Evolutionary conservation across 192 early-diverging fungal genomes (phyloP), one percentile per base, ranked within the genome.

Genomic region (Coemansia javaensis): DNA sequence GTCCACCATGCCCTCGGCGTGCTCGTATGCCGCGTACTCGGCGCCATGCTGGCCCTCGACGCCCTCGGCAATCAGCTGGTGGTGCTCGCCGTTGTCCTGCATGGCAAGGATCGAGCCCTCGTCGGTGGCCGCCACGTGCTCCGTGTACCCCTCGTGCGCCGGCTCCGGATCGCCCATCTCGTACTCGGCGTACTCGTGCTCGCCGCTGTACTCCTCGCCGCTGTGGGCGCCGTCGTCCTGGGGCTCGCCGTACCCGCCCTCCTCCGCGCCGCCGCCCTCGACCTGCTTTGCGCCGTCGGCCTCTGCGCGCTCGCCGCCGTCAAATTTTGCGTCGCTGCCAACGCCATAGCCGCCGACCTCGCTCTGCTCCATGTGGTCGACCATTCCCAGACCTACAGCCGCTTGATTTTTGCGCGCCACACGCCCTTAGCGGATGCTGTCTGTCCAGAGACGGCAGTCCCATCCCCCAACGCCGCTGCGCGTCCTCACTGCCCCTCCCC

Each of bases 101-200:
- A 56, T 66, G 27, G 63, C 63, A 13, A 66, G 46, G 20, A 66
- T 66, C 34, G 63, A 66, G 7, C 63, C 63, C 1, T 44, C 49
- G 21, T 58, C 55, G 0, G 62, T 65, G 2, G 32, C 44, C n/a
- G 34, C 53, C 18, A 64, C 47, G 14, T 50, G 46, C 15, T 47
- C 63, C 13, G 49, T 44, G 31, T 66, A 60, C 12, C 20, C 56
- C 0, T 44, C 50, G 8, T 53, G 40, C 20, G 35, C 48, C 18
- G 38, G 24, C 21, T 36, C 49, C 16, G 16, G 16, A 20, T 65
- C 63, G 5, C 44, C 63, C 50, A 66, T 59, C 23, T 66, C 63
- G 44, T 60, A 60, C 7, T 60, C 50, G 0, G 34, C 44, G 20
- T 66, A 66, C 50, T 53, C 46, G 14, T 66, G 56, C 39, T 66